Conservation (phyloP, 2,329 filamentous ascomycete species). For the Xylaria sp. region DNA sequence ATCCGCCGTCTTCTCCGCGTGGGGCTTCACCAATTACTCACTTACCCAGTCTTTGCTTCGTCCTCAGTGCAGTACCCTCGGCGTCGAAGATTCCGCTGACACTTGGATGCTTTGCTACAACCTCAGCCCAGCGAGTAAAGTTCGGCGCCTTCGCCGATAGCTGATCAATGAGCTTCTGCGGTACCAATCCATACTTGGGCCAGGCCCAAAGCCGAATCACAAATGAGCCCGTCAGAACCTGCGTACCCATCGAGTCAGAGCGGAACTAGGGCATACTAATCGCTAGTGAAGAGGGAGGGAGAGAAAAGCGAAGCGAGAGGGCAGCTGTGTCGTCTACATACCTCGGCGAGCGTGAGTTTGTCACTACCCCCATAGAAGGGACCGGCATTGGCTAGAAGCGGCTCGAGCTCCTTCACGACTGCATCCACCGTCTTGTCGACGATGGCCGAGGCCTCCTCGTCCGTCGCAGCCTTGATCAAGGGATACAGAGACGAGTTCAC, state of each 20-base stretch:
- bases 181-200: constrained; percentile 65
- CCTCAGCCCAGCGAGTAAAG: constrained; percentile 75
- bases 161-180: constrained; percentile 57
- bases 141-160: constrained; percentile 69
- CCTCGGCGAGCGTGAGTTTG: constrained; percentile 79
- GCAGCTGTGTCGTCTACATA: constrained; percentile 51
- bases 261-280: constrained; percentile 1
- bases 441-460: constrained; percentile 62
- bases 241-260: constrained; percentile 1
- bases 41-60: constrained; percentile 55
- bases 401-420: constrained; percentile 78
- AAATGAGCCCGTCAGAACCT: constrained; percentile 75
- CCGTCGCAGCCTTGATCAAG: constrained; percentile 52
- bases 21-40: not conserved
- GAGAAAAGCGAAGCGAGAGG: not conserved
- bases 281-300: not conserved
- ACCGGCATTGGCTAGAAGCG: constrained; percentile 65
- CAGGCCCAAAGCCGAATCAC: constrained; percentile 69
- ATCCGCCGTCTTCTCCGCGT: not conserved
- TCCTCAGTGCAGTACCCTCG: constrained; percentile 55
- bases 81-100: constrained; percentile 73
- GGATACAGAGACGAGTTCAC: constrained; percentile 54
- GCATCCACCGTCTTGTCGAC: constrained; percentile 63
- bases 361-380: constrained; percentile 74
- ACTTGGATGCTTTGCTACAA: constrained; percentile 70